Evolutionary conservation across 768 basidiomycete genomes (phyloP).

Genomic region (Psilocybe azurescens): DNA sequence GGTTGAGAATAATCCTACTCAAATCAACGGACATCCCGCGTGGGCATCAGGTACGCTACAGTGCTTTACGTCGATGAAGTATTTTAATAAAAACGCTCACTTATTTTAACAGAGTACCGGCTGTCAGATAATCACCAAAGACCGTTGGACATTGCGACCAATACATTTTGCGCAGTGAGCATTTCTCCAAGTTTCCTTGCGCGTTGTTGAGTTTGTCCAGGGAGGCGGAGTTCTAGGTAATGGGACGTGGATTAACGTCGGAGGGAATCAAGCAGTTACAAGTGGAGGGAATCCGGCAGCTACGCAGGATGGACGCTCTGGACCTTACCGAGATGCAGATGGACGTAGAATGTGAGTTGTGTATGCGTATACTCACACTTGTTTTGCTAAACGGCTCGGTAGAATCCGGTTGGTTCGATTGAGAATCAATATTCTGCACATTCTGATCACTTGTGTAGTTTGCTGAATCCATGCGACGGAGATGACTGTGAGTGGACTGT

Average conservation of each 20-base stretch:
- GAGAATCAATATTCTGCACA: not conserved
- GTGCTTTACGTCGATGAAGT: not conserved
- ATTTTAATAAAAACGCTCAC: not conserved
- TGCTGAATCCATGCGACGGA: slow-evolving; percentile 70
- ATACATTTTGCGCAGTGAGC: slow-evolving; percentile 80
- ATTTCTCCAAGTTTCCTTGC: not conserved
- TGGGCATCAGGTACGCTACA: slow-evolving; percentile 63
- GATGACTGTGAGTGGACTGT: slow-evolving; percentile 60
- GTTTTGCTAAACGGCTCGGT: not conserved
- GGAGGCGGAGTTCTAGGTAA: slow-evolving; percentile 68
- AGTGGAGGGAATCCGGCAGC: slow-evolving; percentile 54
- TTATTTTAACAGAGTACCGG: slow-evolving; percentile 50
- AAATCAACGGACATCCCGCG: slow-evolving; percentile 69
- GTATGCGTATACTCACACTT: not conserved
- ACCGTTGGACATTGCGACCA: slow-evolving; percentile 78
- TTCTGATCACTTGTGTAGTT: slow-evolving; percentile 34
- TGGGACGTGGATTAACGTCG: slow-evolving; percentile 81
- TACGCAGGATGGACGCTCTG: slow-evolving; percentile 48
- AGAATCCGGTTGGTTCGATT: slow-evolving; percentile 43
- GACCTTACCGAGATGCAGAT: slow-evolving; percentile 61
- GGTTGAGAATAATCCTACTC: slow-evolving; percentile 69
- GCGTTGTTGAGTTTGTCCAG: slow-evolving; percentile 23
- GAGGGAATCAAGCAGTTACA: slow-evolving; percentile 73
- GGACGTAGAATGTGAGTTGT: slow-evolving; percentile 57
- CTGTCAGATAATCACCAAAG: slow-evolving; percentile 58